A percentile compares a stretch with the other conserved stretches of the same genome.
These are phyloP conservation scores for Kokia cookei DNA, from an alignment of 441 rosid genomes.

Conservation along the genomic window DNA sequence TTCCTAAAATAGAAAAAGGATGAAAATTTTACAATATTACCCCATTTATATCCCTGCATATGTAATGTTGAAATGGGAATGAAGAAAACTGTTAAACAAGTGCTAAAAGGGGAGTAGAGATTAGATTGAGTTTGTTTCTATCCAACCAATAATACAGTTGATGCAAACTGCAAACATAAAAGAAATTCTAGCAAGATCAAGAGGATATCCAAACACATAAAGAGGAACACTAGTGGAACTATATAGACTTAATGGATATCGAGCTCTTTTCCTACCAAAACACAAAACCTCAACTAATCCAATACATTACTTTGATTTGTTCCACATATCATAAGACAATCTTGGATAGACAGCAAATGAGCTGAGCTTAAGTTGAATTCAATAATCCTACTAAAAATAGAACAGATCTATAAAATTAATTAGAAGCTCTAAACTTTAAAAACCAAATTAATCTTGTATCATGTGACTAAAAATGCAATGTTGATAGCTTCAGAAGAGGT, in stretches of 20 bases:
- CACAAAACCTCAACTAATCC: background rate
- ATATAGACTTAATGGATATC: background rate
- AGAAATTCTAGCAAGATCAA: background rate
- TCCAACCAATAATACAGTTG: background rate
- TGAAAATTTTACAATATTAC: background rate
- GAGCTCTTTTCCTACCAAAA: background rate
- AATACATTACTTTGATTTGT: background rate
- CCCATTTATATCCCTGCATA: background rate
- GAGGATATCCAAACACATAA: background rate
- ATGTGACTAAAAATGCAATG: background rate
- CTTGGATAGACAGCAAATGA: background rate
- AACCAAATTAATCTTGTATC: background rate
- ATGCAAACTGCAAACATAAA: background rate
- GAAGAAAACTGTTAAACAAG: background rate
- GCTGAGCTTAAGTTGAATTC: background rate
- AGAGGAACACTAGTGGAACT: background rate
- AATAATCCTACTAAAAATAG: background rate
- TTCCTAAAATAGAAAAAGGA: slow-evolving; percentile 42
- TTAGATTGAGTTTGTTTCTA: background rate
- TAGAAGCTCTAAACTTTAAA: background rate
- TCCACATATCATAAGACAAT: background rate
- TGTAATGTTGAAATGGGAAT: background rate
- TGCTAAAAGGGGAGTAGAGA: background rate
- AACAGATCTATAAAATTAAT: background rate
- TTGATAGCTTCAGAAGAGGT: background rate